phyloP scores from a whole-genome alignment of 1,284 basidiomycete species.

The Puccinia sorghi region DNA sequence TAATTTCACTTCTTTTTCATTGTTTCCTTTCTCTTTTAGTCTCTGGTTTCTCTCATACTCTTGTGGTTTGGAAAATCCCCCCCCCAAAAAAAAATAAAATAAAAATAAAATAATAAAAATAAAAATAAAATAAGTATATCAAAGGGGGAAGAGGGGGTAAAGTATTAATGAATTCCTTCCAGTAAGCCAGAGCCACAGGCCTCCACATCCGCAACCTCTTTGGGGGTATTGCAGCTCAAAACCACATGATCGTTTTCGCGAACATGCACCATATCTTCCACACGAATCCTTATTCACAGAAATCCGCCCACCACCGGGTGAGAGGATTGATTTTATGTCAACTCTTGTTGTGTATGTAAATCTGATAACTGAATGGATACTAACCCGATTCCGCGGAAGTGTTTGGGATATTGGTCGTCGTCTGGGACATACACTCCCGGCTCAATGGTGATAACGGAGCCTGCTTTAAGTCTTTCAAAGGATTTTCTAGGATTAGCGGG shows the following conservation, averaged over 20 bases:
- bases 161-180: constrained; percentile 2
- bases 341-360: constrained; percentile 3
- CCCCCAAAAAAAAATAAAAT: no score
- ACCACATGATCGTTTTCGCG: constrained; percentile 69
- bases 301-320: background rate
- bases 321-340: background rate
- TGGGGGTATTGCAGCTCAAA: constrained; percentile 76
- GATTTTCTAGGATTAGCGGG: background rate
- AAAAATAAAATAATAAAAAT: no score
- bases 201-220: constrained; percentile 86
- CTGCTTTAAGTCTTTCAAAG: constrained; percentile 65
- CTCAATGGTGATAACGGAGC: constrained; percentile 79
- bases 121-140: background rate
- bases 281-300: constrained; percentile 9
- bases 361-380: constrained; percentile 55
- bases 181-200: constrained; percentile 55
- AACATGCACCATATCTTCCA: constrained; percentile 79
- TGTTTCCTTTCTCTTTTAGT: no score
- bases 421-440: constrained; percentile 76
- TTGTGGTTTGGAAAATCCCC: no score
- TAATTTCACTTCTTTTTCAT: no score
- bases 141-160: background rate
- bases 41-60: no score
- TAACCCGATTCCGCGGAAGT: constrained; percentile 77
- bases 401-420: constrained; percentile 71